Percentiles rank a stretch among this genome's conserved stretches.
phyloP scores from a whole-genome alignment of 1,284 basidiomycete genomes.

The Pascua guehoae region DNA sequence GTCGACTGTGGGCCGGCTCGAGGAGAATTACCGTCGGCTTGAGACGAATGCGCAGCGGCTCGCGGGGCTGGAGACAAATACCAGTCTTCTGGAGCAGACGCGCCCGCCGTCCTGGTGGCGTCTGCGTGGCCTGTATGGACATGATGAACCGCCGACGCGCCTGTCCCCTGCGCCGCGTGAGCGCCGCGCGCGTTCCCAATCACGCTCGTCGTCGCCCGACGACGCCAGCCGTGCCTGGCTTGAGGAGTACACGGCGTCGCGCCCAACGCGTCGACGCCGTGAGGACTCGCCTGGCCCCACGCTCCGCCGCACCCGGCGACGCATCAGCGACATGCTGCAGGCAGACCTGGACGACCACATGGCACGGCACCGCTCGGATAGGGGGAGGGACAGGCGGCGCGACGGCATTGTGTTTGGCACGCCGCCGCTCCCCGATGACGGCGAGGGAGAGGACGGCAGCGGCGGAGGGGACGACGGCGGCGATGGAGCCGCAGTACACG shows the following conservation, averaged over 20 bases:
- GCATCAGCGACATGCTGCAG: conserved; percentile 2
- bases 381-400: conserved; percentile 11
- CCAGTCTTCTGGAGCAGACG: no score
- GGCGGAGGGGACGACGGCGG: no score
- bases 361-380: not conserved
- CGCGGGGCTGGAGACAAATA: not conserved
- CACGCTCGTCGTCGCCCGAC: not conserved
- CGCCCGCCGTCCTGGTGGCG: no score
- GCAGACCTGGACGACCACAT: not conserved
- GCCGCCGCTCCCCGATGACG: no score
- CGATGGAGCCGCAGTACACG: no score
- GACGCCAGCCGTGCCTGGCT: conserved; percentile 8
- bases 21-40: no score
- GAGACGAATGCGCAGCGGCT: not conserved
- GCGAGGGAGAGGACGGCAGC: no score
- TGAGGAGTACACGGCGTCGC: conserved; percentile 9
- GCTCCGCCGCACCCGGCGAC: conserved; percentile 4
- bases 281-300: conserved; percentile 3
- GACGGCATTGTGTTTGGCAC: conserved; percentile 13
- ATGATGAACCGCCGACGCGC: not conserved
- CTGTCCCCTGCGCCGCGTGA: not conserved
- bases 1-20: no score
- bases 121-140: not conserved
- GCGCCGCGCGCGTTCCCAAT: not conserved
- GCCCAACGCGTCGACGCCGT: not conserved